phyloP scores from a whole-genome alignment of 2,329 filamentous ascomycete genomes.

The Cytospora paraplurivora region DNA sequence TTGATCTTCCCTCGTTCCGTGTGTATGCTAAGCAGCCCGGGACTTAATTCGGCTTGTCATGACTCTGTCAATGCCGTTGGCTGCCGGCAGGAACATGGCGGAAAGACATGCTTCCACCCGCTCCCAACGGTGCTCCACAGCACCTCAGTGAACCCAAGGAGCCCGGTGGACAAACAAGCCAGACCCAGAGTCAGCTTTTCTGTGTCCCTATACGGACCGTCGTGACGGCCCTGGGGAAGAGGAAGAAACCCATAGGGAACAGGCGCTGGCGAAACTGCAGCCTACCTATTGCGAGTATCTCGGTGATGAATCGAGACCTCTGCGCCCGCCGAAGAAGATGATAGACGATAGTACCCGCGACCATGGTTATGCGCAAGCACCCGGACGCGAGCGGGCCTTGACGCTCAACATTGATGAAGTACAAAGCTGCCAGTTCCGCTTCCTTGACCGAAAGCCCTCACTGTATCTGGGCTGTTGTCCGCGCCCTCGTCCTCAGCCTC shows the following conservation, averaged over 20 bases:
- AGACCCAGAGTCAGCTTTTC: neutral
- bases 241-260: neutral
- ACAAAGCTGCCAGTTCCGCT: too few relatives aligned
- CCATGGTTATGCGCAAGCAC: neutral
- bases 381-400: too few relatives aligned
- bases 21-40: neutral
- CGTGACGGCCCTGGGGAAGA: neutral
- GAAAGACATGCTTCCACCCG: neutral
- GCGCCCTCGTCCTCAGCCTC: neutral
- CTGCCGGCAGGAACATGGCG: neutral
- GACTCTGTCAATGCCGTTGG: neutral
- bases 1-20: neutral
- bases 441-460: neutral
- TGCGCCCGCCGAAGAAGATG: neutral
- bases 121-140: neutral
- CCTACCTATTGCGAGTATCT: neutral
- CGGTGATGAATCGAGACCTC: neutral
- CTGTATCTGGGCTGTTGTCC: neutral
- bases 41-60: neutral
- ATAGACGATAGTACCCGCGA: neutral
- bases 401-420: too few relatives aligned
- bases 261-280: neutral
- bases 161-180: neutral
- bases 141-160: neutral
- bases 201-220: neutral